phyloP scores from a whole-genome alignment of 371 early-diverging fungal genomes.

The Haplosporangium sp. region DNA sequence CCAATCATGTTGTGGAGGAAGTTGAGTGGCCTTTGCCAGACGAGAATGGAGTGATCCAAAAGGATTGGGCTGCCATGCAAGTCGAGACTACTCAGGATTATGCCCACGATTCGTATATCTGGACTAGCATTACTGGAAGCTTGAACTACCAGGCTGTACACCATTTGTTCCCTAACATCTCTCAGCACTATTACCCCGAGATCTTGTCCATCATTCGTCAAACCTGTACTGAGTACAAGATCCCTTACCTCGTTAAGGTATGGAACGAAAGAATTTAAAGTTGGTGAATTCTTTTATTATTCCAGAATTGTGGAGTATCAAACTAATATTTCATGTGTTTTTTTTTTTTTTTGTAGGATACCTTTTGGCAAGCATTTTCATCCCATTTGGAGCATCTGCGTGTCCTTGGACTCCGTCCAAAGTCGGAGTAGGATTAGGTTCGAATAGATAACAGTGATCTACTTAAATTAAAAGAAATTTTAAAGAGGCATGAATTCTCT shows the following conservation, averaged over 20 bases:
- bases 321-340: background rate
- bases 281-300: too few relatives aligned
- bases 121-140: constrained; percentile 66
- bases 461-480: too few relatives aligned
- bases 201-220: constrained; percentile 61
- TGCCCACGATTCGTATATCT: constrained; percentile 64
- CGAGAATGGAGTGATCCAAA: constrained; percentile 57
- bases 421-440: constrained; percentile 37
- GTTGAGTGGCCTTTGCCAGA: constrained; percentile 67
- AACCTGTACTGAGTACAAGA: constrained; percentile 61
- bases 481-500: too few relatives aligned
- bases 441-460: too few relatives aligned
- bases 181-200: constrained; percentile 66
- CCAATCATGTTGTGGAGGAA: constrained; percentile 70
- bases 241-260: constrained; percentile 63
- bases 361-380: constrained; percentile 60
- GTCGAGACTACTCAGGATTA: constrained; percentile 71
- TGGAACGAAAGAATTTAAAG: background rate
- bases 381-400: constrained; percentile 61
- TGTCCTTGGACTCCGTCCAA: constrained; percentile 56
- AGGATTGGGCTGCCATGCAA: constrained; percentile 74
- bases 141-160: constrained; percentile 73
- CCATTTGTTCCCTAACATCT: constrained; percentile 69
- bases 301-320: too few relatives aligned
- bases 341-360: constrained; percentile 49